These are phyloP conservation scores for Salvia miltiorrhiza DNA, from an alignment of 257 asterid species.

Conservation along the genomic window DNA sequence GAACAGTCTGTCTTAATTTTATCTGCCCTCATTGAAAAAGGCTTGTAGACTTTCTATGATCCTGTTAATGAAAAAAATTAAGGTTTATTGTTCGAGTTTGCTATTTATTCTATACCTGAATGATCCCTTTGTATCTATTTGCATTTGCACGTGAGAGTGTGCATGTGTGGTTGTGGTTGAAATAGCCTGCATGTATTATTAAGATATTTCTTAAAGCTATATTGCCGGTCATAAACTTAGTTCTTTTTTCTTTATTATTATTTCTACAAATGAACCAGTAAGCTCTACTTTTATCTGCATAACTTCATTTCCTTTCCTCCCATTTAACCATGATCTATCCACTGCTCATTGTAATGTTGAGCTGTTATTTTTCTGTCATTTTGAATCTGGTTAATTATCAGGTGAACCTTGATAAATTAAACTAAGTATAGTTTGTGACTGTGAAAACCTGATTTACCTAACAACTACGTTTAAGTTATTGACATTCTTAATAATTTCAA, in stretches of 20 bases:
- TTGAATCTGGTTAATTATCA: neutral
- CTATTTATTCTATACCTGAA: neutral
- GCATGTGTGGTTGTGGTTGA: neutral
- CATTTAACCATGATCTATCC: neutral
- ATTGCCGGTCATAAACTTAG: neutral
- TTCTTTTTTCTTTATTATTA: neutral
- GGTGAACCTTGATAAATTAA: neutral
- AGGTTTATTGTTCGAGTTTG: neutral
- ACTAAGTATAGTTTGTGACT: neutral
- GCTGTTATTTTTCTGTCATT: neutral
- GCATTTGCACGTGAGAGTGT: neutral
- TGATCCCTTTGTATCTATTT: neutral
- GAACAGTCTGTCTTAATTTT: slow-evolving; percentile 14
- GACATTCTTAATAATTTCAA: neutral
- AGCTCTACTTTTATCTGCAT: neutral
- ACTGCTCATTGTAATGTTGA: neutral
- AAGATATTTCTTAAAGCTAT: neutral
- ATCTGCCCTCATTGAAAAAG: slow-evolving; percentile 14
- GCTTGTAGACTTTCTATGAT: slow-evolving; percentile 18
- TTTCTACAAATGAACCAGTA: neutral
- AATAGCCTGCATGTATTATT: neutral
- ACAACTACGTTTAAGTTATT: neutral
- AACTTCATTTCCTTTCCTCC: neutral
- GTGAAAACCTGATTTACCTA: neutral
- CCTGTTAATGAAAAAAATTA: slow-evolving; percentile 17